A percentile compares a stretch with the other conserved stretches of the same genome.
Evolutionary conservation across 805 yeast species (phyloP).

Genomic region (Cyberlindnera samutprakarnensis): DNA sequence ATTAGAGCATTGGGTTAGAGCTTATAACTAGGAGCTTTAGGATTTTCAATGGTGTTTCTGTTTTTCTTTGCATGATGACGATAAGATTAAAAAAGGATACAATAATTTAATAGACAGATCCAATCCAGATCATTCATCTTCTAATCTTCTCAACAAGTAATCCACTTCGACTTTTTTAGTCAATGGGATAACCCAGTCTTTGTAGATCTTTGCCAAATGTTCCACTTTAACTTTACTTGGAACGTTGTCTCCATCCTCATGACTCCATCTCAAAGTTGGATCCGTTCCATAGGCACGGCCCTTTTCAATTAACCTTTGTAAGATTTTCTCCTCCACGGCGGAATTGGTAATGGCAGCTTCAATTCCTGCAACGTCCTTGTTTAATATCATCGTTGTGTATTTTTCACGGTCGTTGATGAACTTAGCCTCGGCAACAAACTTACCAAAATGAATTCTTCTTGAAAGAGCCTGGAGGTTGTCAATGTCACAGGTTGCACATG

Average conservation of each 20-base stretch:
- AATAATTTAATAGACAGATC: neutral
- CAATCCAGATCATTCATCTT: constrained; percentile 32
- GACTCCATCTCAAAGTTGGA: constrained; percentile 68
- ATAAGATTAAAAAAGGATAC: neutral
- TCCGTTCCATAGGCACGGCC: constrained; percentile 85
- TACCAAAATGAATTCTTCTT: constrained; percentile 92
- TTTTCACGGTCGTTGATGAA: constrained; percentile 58
- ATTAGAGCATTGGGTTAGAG: constrained; percentile 41
- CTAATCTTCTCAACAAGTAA: constrained; percentile 76
- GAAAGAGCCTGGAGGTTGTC: constrained; percentile 83
- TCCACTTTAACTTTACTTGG: constrained; percentile 79
- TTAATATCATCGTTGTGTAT: constrained; percentile 58
- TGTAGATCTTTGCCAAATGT: constrained; percentile 73
- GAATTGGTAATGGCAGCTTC: constrained; percentile 77
- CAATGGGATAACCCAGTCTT: constrained; percentile 84
- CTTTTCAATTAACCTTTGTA: constrained; percentile 70
- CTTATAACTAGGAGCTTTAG: too few relatives aligned
- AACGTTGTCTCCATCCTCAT: too few relatives aligned
- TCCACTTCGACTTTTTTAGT: constrained; percentile 95
- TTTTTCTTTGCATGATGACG: too few relatives aligned
- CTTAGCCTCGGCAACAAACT: constrained; percentile 95
- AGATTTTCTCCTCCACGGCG: constrained; percentile 78
- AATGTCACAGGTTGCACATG: constrained; percentile 78
- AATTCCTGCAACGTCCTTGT: constrained; percentile 62
- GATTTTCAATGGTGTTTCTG: too few relatives aligned